Evolutionary conservation across 805 yeast genomes (phyloP).

Genomic region (Pichia eremophila): DNA sequence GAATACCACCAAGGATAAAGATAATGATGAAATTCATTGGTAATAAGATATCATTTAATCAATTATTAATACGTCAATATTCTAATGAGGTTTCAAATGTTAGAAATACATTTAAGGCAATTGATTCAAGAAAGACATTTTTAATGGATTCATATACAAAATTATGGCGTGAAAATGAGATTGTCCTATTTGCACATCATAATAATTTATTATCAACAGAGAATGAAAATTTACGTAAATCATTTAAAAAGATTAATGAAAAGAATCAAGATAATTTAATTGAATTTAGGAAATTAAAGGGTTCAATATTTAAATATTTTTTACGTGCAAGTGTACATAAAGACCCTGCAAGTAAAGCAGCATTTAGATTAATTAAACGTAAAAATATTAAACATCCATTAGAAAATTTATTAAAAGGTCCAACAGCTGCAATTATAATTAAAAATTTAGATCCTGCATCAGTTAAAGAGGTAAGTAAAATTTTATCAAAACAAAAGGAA

Average conservation of each 20-base stretch:
- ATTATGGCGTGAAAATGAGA: constrained; percentile 56
- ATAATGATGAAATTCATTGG: constrained; percentile 1
- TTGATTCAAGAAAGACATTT: constrained; percentile 74
- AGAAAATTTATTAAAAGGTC: constrained; percentile 64
- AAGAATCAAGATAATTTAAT: constrained; percentile 6
- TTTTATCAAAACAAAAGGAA: constrained; percentile 57
- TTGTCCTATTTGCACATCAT: constrained; percentile 75
- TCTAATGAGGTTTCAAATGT: constrained; percentile 2
- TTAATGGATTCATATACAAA: constrained; percentile 72
- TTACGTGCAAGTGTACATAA: constrained; percentile 56
- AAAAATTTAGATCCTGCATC: constrained; percentile 60
- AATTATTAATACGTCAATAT: constrained; percentile 1
- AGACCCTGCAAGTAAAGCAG: constrained; percentile 65
- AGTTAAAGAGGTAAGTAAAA: constrained; percentile 52
- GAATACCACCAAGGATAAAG: not conserved
- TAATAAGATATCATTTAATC: not conserved
- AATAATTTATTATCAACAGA: constrained; percentile 70
- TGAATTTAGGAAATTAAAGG: constrained; percentile 56
- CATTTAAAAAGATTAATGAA: constrained; percentile 58
- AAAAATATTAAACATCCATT: constrained; percentile 54
- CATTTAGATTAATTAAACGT: constrained; percentile 30
- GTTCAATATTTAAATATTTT: constrained; percentile 64
- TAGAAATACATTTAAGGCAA: constrained; percentile 42
- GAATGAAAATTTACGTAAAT: constrained; percentile 51
- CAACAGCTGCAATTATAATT: constrained; percentile 71